A percentile compares a stretch with the other conserved stretches of the same genome.
phyloP scores from a whole-genome alignment of 192 early-diverging fungal species.

The Linnemannia elongata region DNA sequence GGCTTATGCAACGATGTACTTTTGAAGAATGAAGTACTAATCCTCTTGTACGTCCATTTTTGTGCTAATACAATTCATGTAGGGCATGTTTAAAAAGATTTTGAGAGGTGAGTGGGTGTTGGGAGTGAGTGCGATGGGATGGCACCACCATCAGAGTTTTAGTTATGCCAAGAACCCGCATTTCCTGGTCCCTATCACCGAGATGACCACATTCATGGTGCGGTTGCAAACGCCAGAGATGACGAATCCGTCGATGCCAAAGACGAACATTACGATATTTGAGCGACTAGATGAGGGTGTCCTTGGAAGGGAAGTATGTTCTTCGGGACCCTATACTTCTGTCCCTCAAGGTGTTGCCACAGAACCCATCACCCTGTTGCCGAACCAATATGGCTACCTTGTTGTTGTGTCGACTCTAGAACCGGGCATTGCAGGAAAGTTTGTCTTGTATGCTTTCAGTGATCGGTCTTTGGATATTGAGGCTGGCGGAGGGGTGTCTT shows the following conservation, averaged over 20 bases:
- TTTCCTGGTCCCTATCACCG: slow-evolving; percentile 71
- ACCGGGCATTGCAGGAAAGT: slow-evolving; percentile 60
- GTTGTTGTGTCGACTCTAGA: slow-evolving; percentile 66
- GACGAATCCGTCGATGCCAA: slow-evolving; percentile 67
- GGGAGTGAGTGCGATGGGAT: slow-evolving; percentile 73
- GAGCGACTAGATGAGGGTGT: slow-evolving; percentile 62
- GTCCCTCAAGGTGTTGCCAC: slow-evolving; percentile 65
- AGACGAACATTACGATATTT: slow-evolving; percentile 79
- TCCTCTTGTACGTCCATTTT: neutral
- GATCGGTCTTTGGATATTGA: slow-evolving; percentile 62
- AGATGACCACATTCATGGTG: slow-evolving; percentile 71
- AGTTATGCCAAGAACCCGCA: slow-evolving; percentile 75
- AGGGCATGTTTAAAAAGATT: slow-evolving; percentile 76
- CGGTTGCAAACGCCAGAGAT: slow-evolving; percentile 79
- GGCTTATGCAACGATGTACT: neutral
- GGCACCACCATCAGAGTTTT: slow-evolving; percentile 61
- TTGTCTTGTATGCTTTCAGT: slow-evolving; percentile 63
- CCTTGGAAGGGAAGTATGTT: slow-evolving; percentile 67
- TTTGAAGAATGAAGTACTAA: neutral
- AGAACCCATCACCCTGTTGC: slow-evolving; percentile 59
- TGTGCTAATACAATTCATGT: neutral
- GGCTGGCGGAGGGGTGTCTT: slow-evolving; percentile 35
- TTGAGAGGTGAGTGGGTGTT: slow-evolving; percentile 68
- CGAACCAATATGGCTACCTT: slow-evolving; percentile 65
- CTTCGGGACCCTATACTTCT: slow-evolving; percentile 68